Evolutionary conservation across 306 rosid species (phyloP).

Genomic region (Cucurbita argyrosperma): DNA sequence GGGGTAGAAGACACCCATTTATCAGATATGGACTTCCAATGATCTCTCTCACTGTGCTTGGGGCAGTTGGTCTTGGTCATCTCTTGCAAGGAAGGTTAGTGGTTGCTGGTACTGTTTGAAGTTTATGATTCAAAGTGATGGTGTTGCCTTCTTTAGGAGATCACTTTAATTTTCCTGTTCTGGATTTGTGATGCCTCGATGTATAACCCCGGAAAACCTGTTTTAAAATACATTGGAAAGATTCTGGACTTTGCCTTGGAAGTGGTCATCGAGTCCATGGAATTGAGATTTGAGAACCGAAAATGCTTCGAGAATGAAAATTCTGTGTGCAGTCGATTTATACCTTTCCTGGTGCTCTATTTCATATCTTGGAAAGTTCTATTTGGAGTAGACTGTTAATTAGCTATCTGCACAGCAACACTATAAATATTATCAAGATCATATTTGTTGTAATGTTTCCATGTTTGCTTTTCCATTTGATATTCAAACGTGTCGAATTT

Average conservation of each 20-base stretch:
- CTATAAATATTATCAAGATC: not conserved
- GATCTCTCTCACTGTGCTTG: constrained; percentile 77
- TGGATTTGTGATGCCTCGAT: not conserved
- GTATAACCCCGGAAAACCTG: not conserved
- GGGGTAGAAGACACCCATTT: constrained; percentile 72
- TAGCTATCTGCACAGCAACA: not conserved
- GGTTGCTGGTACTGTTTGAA: not conserved
- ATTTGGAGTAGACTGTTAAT: not conserved
- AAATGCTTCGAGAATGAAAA: not conserved
- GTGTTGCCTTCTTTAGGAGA: too few relatives aligned
- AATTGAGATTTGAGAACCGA: not conserved
- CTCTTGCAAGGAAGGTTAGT: constrained; percentile 79
- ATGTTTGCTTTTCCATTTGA: not conserved
- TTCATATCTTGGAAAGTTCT: not conserved
- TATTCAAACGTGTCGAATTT: constrained; percentile 8
- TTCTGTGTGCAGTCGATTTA: not conserved
- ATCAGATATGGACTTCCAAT: constrained; percentile 81
- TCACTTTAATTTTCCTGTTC: too few relatives aligned
- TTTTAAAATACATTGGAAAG: not conserved
- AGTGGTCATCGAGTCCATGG: not conserved
- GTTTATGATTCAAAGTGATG: too few relatives aligned
- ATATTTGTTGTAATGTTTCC: not conserved
- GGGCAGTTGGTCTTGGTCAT: constrained; percentile 75
- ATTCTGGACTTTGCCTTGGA: not conserved
- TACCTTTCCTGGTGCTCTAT: not conserved